phyloP scores from a whole-genome alignment of 306 rosid genomes.

The Quercus aquifolioides region DNA sequence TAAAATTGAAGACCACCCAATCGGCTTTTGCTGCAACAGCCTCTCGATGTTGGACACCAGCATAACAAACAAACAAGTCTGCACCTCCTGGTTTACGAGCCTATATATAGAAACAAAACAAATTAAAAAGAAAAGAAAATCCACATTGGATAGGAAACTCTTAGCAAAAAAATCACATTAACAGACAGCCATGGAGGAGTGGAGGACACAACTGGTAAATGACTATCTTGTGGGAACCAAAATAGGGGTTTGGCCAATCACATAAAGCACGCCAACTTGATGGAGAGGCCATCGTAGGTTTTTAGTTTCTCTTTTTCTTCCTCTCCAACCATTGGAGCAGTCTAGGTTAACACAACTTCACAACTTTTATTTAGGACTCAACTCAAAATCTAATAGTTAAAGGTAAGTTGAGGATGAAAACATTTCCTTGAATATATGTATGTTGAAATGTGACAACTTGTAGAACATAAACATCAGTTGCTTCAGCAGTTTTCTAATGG shows the following conservation, averaged over 20 bases:
- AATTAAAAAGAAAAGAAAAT: not conserved
- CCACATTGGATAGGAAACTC: not conserved
- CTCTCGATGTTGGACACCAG: constrained; percentile 80
- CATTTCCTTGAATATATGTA: not conserved
- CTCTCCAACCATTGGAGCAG: not conserved
- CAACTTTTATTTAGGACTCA: not conserved
- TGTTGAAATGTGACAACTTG: not conserved
- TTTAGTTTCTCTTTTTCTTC: not conserved
- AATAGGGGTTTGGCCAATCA: not conserved
- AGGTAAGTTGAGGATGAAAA: not conserved
- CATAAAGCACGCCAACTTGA: not conserved
- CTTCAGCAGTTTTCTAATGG: not conserved
- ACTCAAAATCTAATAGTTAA: not conserved
- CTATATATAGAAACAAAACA: constrained; percentile 27
- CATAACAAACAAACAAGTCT: constrained; percentile 80
- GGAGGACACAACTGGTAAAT: not conserved
- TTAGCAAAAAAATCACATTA: not conserved
- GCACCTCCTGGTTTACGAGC: constrained; percentile 92
- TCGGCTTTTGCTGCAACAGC: constrained; percentile 85
- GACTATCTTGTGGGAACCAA: not conserved
- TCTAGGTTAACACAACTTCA: not conserved
- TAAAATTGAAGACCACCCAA: constrained; percentile 69
- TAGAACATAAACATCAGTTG: not conserved
- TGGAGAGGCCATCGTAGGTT: not conserved
- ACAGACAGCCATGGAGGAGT: not conserved